These are phyloP conservation scores for Hyaloperonospora arabidopsidis DNA, from an alignment of 352 stramenopile species.

Conservation along the genomic window DNA sequence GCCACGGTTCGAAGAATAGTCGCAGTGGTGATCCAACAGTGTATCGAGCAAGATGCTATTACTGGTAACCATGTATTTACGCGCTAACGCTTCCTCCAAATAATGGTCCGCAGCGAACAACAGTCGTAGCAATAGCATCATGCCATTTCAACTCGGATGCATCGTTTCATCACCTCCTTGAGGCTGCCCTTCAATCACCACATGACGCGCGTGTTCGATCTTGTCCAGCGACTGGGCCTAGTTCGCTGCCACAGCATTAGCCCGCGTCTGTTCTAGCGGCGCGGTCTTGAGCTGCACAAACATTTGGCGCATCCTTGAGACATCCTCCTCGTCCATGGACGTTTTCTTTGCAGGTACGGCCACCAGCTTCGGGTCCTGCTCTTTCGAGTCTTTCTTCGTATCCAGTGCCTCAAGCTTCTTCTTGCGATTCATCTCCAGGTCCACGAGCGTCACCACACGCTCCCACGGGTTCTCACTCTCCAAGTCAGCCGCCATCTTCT, in stretches of 20 bases:
- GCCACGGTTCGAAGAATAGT: too few species aligned
- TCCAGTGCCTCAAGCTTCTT: constrained; percentile 62
- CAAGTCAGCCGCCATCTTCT: constrained; percentile 91
- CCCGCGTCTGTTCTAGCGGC: constrained; percentile 74
- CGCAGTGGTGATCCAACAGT: too few species aligned
- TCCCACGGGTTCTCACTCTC: constrained; percentile 93
- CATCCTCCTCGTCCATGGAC: constrained; percentile 71
- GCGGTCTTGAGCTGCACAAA: constrained; percentile 92
- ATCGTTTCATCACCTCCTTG: too few species aligned
- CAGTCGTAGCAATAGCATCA: too few species aligned
- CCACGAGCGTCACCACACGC: constrained; percentile 89
- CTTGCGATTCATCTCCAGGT: constrained; percentile 77
- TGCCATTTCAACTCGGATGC: too few species aligned
- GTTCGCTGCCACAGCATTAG: constrained; percentile 36
- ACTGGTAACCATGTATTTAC: too few species aligned
- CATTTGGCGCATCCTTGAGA: constrained; percentile 89
- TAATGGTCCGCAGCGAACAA: too few species aligned
- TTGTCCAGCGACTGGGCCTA: constrained; percentile 18
- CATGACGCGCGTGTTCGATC: constrained; percentile 6
- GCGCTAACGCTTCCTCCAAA: too few species aligned
- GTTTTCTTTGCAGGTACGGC: constrained; percentile 45
- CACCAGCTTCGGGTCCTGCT: constrained; percentile 36
- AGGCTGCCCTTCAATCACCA: too few species aligned
- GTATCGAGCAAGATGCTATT: too few species aligned
- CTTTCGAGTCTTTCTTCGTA: constrained; percentile 34